These are phyloP conservation scores for Phytophthora sansomeana DNA, from an alignment of 352 stramenopile species.

Conservation along the genomic window DNA sequence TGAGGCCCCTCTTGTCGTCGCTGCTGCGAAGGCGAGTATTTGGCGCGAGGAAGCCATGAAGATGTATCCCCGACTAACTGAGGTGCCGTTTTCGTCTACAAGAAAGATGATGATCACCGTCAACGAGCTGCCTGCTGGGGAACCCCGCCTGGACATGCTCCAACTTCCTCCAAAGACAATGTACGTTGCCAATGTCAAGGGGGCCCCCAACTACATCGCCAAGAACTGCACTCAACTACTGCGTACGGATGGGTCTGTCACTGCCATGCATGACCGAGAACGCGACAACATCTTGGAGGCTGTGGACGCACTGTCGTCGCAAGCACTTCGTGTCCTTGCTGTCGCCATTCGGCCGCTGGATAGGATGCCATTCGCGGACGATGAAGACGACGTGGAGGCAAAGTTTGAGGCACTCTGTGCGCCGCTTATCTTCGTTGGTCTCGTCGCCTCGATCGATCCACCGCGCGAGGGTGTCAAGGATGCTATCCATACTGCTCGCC, in stretches of 20 bases:
- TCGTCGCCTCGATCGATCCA: conserved; percentile 93
- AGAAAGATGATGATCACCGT: conserved; percentile 94
- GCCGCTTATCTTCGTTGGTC: conserved; percentile 91
- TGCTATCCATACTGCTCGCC: conserved; percentile 61
- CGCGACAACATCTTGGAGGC: conserved; percentile 52
- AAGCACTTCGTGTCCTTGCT: conserved; percentile 89
- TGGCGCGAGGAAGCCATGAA: conserved; percentile 55
- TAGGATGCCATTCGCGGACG: conserved; percentile 48
- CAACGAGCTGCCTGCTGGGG: conserved; percentile 50
- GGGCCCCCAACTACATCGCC: conserved; percentile 70
- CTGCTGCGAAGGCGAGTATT: conserved; percentile 69
- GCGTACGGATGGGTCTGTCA: conserved; percentile 52
- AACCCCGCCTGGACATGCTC: conserved; percentile 46
- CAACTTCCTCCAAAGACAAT: conserved; percentile 50
- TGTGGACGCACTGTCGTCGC: conserved; percentile 66
- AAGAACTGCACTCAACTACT: conserved; percentile 65
- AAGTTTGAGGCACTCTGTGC: conserved; percentile 73
- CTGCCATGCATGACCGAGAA: conserved; percentile 46
- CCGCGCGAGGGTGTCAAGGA: conserved; percentile 64
- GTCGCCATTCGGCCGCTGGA: conserved; percentile 82
- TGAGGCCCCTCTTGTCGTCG: conserved; percentile 70
- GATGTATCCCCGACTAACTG: conserved; percentile 72
- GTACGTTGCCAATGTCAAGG: conserved; percentile 70
- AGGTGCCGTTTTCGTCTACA: conserved; percentile 95
- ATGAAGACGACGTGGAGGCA: conserved; percentile 61